Conservation (phyloP, 805 yeast genomes). For the Metschnikowia dekortorum region DNA sequence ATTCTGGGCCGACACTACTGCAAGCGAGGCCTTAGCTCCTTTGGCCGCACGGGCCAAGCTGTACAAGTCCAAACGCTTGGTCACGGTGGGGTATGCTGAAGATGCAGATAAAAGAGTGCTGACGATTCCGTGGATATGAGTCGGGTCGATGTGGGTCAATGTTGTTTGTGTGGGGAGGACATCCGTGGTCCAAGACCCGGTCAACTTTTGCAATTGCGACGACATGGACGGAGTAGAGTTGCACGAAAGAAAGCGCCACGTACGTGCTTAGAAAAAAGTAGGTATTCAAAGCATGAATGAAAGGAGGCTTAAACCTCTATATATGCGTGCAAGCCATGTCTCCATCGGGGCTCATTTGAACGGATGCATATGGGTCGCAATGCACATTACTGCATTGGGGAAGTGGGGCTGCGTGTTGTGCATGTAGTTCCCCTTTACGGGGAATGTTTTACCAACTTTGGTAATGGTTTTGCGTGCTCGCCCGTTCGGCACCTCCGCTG, state of each 20-base stretch:
- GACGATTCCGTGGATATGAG: constrained; percentile 9
- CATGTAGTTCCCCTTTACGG: not conserved
- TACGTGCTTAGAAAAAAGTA: no score
- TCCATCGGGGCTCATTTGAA: not conserved
- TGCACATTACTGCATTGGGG: not conserved
- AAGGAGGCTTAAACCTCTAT: not conserved
- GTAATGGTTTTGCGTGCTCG: not conserved
- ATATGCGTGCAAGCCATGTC: not conserved
- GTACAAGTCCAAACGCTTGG: constrained; percentile 14
- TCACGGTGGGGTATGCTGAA: constrained; percentile 14
- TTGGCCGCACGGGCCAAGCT: constrained; percentile 13
- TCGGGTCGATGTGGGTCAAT: constrained; percentile 16
- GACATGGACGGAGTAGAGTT: not conserved
- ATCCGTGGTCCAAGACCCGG: constrained; percentile 17
- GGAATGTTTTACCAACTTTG: not conserved
- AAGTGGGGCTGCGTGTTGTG: not conserved
- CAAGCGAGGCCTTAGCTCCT: constrained; percentile 21
- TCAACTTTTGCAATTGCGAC: constrained; percentile 9
- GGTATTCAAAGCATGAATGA: no score
- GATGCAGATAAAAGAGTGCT: constrained; percentile 13
- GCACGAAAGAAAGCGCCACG: not conserved
- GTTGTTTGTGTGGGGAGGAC: constrained; percentile 18
- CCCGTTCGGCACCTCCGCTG: not conserved
- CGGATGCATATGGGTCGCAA: not conserved
- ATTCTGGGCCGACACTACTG: constrained; percentile 17